phyloP scores from a whole-genome alignment of 2,329 filamentous ascomycete species.

The Epichloe gansuensis region DNA sequence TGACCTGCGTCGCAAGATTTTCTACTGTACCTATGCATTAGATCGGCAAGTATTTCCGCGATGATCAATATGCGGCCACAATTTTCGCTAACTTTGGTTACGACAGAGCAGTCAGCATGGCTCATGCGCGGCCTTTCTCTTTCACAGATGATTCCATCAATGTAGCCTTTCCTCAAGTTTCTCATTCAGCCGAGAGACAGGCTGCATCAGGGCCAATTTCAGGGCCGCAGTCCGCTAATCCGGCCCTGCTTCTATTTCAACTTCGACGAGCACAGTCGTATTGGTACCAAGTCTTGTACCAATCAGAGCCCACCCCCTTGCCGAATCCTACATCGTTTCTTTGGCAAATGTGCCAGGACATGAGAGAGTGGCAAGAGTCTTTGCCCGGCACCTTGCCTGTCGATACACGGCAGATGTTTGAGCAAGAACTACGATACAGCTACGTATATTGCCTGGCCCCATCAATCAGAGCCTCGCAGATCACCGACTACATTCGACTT shows the following conservation, averaged over 20 bases:
- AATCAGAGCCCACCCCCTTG: constrained; percentile 60
- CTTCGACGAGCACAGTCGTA: constrained; percentile 75
- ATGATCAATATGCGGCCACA: not conserved
- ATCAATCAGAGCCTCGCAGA: constrained; percentile 56
- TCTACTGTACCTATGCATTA: constrained; percentile 80
- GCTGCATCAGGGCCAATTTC: constrained; percentile 29
- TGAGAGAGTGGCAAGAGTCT: constrained; percentile 70
- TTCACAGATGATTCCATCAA: constrained; percentile 83
- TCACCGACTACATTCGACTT: constrained; percentile 63
- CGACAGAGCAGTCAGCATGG: constrained; percentile 69
- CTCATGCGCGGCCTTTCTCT: constrained; percentile 76
- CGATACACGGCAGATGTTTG: constrained; percentile 62
- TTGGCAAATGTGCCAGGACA: constrained; percentile 63
- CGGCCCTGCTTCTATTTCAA: constrained; percentile 66
- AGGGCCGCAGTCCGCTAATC: constrained; percentile 43
- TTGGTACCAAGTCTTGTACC: constrained; percentile 83
- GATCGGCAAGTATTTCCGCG: constrained; percentile 49
- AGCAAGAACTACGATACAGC: constrained; percentile 80
- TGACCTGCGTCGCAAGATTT: constrained; percentile 69
- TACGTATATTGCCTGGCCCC: constrained; percentile 83
- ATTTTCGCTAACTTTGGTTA: constrained; percentile 10
- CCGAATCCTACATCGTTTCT: constrained; percentile 57
- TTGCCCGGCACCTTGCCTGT: constrained; percentile 53
- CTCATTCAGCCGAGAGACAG: constrained; percentile 28
- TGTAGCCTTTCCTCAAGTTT: constrained; percentile 57